Percentiles rank a stretch among this genome's conserved stretches.
Evolutionary conservation across 2,329 filamentous ascomycete genomes (phyloP).

Genomic region (Aspergillus thermomutatus): DNA sequence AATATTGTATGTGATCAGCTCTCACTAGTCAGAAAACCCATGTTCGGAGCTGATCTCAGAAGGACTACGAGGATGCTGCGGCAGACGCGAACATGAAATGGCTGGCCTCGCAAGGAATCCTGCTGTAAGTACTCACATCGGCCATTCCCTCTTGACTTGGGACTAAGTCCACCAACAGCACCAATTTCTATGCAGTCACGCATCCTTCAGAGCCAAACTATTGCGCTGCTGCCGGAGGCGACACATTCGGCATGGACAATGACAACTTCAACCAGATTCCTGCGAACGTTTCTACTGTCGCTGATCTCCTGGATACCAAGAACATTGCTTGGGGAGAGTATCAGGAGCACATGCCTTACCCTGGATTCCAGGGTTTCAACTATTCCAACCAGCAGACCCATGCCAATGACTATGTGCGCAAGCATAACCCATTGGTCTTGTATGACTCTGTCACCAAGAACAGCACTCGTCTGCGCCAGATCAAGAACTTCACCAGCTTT

Average conservation of each 20-base stretch:
- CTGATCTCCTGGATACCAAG: constrained; percentile 65
- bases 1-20: constrained; percentile 60
- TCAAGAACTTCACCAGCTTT: constrained; percentile 73
- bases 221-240: constrained; percentile 63
- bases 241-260: constrained; percentile 70
- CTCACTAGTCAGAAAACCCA: neutral
- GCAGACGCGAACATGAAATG: constrained; percentile 49
- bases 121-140: constrained; percentile 67
- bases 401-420: constrained; percentile 74
- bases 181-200: constrained; percentile 60
- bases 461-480: constrained; percentile 58
- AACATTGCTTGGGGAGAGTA: constrained; percentile 69
- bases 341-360: constrained; percentile 73
- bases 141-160: neutral
- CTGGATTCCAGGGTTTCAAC: constrained; percentile 64
- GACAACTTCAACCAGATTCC: constrained; percentile 61
- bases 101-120: constrained; percentile 51
- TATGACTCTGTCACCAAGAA: constrained; percentile 62
- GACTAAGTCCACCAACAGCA: constrained; percentile 42
- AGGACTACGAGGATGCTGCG: constrained; percentile 60
- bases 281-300: constrained; percentile 61
- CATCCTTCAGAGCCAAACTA: constrained; percentile 78
- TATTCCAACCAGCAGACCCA: constrained; percentile 60
- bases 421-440: constrained; percentile 69
- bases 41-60: constrained; percentile 47